phyloP scores from a whole-genome alignment of 768 basidiomycete species.

The Lactarius sp. region DNA sequence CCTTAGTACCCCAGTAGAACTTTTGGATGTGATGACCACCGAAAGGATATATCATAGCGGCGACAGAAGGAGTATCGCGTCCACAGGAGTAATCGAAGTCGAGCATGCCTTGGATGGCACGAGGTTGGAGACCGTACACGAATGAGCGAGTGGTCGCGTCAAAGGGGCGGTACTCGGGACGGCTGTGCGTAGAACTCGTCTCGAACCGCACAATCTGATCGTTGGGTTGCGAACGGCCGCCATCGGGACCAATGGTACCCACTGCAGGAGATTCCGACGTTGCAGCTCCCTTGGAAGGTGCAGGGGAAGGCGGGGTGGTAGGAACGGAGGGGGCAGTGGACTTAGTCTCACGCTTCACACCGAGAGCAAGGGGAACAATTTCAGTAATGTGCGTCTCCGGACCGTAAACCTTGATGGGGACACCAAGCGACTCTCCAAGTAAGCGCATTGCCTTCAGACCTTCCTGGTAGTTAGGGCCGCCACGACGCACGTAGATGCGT shows the following conservation, averaged over 20 bases:
- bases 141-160: constrained; percentile 92
- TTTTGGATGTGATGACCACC: constrained; percentile 99
- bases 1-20: constrained; percentile 99
- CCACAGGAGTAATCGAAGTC: constrained; percentile 99
- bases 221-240: constrained; percentile 74
- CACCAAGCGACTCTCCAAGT: constrained; percentile 93
- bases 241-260: constrained; percentile 71
- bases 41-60: constrained; percentile 99
- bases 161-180: constrained; percentile 88
- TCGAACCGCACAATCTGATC: constrained; percentile 93
- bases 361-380: constrained; percentile 97
- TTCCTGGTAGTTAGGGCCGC: constrained; percentile 99
- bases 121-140: constrained; percentile 97
- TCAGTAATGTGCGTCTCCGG: constrained; percentile 99
- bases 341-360: constrained; percentile 57
- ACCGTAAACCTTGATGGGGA: constrained; percentile 95
- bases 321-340: constrained; percentile 37
- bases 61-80: constrained; percentile 83
- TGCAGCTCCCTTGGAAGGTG: constrained; percentile 34
- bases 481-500: constrained; percentile 95
- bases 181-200: constrained; percentile 36
- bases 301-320: constrained; percentile 44
- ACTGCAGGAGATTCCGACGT: constrained; percentile 41
- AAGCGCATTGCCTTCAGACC: constrained; percentile 97
- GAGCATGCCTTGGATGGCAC: constrained; percentile 97